Base-by-base conservation (phyloP, 306 rosid species). In the Arachis stenosperma region DNA sequence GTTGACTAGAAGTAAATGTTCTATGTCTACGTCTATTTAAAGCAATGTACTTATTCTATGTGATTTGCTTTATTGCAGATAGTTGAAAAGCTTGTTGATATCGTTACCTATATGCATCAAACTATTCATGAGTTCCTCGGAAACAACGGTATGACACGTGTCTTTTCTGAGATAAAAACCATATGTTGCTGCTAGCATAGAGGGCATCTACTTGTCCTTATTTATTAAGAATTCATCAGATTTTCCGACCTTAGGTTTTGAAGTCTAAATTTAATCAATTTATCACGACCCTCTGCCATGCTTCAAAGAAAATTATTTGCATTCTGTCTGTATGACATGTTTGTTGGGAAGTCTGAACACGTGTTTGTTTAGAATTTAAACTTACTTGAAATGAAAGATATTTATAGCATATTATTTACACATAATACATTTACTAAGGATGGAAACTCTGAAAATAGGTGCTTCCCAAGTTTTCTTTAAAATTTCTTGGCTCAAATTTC, bases 61-160 rank as follows among this genome's bases (percentile, higher is more conserved):
- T 53, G 13, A 69, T 77, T 78, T 78, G 77, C 67, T 81, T 81
- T 57, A 75, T 61, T 85, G 87, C 97, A 95, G 99, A 85, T 95
- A 68, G 98, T 90, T 73, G 94, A 86, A 81, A 95, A 91, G 82
- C 96, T 95, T 37, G 93, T 90, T 10, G 88, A 83, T 55, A 76
- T 88, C 66, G 87, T 90, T 66, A 61, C 83, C 79, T 78, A 79
- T 77, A 86, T 82, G 73, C 88, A 90, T 79, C 92, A 87, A 86
- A 84, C 90, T 63, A 83, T 91, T 17, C 29, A 9, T 37, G 92
- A 88, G 84, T 70, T 84, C 73, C 92, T 90, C 71, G 97, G 88
- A 69, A 80, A 83, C 71, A 59, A 84, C 66, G 95, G 97, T 87
- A 88, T 42, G 85, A 15, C 55, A 56, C 71, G 69, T 60, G 75